Base-by-base conservation (phyloP, 352 stramenopile species). In the Lagenidium sp. region DNA sequence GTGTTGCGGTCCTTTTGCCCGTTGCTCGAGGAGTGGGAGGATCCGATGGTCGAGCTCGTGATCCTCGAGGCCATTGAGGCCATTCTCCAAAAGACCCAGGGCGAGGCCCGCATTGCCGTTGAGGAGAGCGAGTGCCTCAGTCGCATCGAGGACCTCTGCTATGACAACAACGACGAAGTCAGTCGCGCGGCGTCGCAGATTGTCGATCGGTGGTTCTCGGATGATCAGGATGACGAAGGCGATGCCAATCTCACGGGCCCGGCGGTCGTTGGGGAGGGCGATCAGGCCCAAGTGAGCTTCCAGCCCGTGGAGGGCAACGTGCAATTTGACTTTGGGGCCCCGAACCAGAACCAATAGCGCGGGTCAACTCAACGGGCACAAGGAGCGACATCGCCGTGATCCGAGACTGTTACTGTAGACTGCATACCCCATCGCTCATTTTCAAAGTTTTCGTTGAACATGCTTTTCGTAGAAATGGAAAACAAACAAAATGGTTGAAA, bases 31-130 rank as follows among this genome's bases (percentile, higher is more conserved):
- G 77, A 93, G 36, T 89, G 68, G 60, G 80, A 93, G 53, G 80
- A 93, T 47, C 77, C 80, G 18, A 87, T 83, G 69, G 71, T 89
- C 22, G 77, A 93, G 62, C 52, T 93, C 20, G 80, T 89, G 41
- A 89, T 93, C 36, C 58, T 93, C 40, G 77, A 93, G 37, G 77
- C 77, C 0, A 66, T 93, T 11, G 74, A 85, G 30, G 82, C 63
- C 19, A 45, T 93, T 23, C 37, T 93, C 43, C 53, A 76, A 30
- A 89, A 88, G 52, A 74, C 81, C 31, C 48, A 71, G 15, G 44
- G 57, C 16, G 69, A 84, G 26, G 80, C 67, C 2, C 65, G 71
- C 46, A 48, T 89, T 22, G 65, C 68, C 1, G 72, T 93, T 20
- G 80, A 93, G 44, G 80, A 93, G 50, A 87, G 75, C 50, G 77